Percentiles rank a stretch among this genome's conserved stretches.
Conservation (phyloP, 768 basidiomycete genomes). For the Russula sp. region DNA sequence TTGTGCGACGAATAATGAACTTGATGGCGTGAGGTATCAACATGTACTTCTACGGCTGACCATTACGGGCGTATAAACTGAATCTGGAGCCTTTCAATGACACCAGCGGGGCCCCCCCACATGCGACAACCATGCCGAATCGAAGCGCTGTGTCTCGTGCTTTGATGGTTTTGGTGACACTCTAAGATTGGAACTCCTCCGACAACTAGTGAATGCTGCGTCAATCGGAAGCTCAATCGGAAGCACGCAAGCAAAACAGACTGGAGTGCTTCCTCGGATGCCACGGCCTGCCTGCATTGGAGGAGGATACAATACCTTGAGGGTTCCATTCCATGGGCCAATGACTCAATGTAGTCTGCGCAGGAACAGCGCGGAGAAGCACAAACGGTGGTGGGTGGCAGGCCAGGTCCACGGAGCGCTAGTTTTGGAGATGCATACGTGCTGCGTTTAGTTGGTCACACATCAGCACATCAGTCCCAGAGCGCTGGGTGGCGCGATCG, state of each 20-base stretch:
- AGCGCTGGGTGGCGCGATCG: constrained; percentile 10
- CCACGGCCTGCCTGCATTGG: not conserved
- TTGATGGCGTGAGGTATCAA: constrained; percentile 17
- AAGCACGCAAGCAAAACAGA: not conserved
- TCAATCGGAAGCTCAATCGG: not conserved
- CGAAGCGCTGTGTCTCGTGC: constrained; percentile 5
- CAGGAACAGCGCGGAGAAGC: constrained; percentile 7
- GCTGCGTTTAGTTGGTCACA: not conserved
- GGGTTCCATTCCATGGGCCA: constrained; percentile 8
- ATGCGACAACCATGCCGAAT: constrained; percentile 11
- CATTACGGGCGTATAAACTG: not conserved
- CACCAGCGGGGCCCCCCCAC: constrained; percentile 1
- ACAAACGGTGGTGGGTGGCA: not conserved
- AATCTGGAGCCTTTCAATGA: constrained; percentile 1
- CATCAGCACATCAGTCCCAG: not conserved
- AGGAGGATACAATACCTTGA: not conserved
- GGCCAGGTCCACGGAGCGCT: constrained; percentile 12
- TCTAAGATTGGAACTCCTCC: constrained; percentile 2
- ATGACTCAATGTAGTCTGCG: not conserved
- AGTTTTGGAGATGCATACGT: not conserved
- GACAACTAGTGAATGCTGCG: not conserved
- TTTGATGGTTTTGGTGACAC: not conserved
- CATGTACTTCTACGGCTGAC: constrained; percentile 10
- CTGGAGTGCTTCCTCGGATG: not conserved
- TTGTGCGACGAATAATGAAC: constrained; percentile 11